These are phyloP conservation scores for Emmonsiellopsis sp. DNA, from an alignment of 2,329 filamentous ascomycete species.

Conservation along the genomic window DNA sequence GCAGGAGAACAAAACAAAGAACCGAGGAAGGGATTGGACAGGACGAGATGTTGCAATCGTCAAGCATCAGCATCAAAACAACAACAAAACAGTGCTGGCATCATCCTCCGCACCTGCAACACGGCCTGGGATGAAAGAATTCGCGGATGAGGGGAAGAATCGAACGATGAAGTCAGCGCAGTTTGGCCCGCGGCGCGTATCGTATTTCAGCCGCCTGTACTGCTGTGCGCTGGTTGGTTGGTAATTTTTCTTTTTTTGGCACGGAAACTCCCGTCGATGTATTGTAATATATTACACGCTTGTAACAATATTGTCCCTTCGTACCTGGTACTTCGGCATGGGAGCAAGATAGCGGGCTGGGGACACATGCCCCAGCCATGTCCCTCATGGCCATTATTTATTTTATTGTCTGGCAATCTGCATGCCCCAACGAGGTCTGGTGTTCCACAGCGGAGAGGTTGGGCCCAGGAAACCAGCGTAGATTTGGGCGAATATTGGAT, in stretches of 20 bases:
- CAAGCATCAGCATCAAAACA: not conserved
- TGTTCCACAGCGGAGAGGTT: not conserved
- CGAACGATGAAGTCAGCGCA: too few species aligned
- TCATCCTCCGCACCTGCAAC: not conserved
- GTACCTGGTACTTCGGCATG: too few species aligned
- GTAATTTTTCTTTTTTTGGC: too few species aligned
- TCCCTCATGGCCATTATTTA: not conserved
- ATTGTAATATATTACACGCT: too few species aligned
- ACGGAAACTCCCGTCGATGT: too few species aligned
- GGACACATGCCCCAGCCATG: not conserved
- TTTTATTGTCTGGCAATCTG: not conserved
- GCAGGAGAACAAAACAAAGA: conserved; percentile 7
- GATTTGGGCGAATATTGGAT: not conserved
- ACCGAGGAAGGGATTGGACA: conserved; percentile 4
- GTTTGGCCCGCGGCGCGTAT: too few species aligned
- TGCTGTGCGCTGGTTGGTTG: too few species aligned
- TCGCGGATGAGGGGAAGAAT: not conserved
- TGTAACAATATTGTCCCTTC: too few species aligned
- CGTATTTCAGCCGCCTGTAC: too few species aligned
- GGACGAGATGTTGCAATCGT: not conserved
- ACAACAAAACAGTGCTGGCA: not conserved
- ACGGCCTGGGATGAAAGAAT: not conserved
- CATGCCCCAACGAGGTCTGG: not conserved
- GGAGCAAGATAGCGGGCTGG: not conserved
- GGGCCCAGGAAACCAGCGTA: not conserved